These are phyloP conservation scores for Citrullus colocynthis DNA, from an alignment of 306 rosid species.

Conservation along the genomic window DNA sequence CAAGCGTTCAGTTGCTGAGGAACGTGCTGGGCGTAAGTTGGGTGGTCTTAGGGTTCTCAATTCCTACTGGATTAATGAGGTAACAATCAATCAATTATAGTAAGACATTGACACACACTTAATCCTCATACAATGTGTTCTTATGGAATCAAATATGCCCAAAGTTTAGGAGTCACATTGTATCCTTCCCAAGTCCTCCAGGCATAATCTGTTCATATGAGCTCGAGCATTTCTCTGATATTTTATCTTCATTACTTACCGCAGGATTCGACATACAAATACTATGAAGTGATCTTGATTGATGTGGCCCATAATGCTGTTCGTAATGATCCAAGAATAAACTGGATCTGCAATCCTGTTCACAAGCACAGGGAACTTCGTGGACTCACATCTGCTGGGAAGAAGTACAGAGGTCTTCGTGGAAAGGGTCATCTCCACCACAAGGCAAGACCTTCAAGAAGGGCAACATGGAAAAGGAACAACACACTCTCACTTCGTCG, in stretches of 20 bases:
- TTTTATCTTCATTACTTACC: neutral
- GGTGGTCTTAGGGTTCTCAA: constrained; percentile 92
- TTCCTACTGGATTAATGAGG: constrained; percentile 91
- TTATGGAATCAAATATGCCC: neutral
- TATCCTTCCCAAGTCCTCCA: neutral
- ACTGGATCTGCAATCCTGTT: constrained; percentile 69
- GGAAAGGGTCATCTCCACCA: constrained; percentile 69
- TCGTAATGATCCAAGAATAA: constrained; percentile 76
- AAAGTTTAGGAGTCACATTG: neutral
- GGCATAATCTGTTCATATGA: neutral
- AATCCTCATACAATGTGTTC: neutral
- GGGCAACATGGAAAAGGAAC: constrained; percentile 90
- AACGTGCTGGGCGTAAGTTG: constrained; percentile 82
- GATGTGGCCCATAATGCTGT: constrained; percentile 68
- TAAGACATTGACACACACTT: neutral
- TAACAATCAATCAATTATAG: constrained; percentile 1
- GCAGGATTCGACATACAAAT: constrained; percentile 81
- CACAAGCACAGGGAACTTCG: constrained; percentile 88
- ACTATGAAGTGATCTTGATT: constrained; percentile 59
- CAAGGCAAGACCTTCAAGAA: constrained; percentile 63
- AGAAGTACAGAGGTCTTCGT: constrained; percentile 58
- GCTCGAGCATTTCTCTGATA: neutral
- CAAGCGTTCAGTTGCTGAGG: constrained; percentile 92
- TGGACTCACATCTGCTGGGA: constrained; percentile 79
- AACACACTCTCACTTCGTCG: constrained; percentile 77